phyloP scores from a whole-genome alignment of 2,329 filamentous ascomycete genomes.

The Claviceps humidiphila region DNA sequence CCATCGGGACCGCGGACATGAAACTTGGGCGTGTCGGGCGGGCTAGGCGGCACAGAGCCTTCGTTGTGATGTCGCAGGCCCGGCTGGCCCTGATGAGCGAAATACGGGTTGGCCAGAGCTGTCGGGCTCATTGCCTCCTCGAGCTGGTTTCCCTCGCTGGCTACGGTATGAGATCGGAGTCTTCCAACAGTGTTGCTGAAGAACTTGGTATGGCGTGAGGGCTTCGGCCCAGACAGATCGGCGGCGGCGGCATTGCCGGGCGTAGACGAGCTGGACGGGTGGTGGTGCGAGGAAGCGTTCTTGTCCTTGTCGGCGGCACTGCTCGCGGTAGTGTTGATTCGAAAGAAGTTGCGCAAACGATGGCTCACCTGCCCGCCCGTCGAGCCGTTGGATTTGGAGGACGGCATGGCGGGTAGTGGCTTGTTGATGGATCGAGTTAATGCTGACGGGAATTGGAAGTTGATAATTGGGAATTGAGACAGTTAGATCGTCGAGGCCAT shows the following conservation, averaged over 20 bases:
- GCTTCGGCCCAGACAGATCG: constrained; percentile 29
- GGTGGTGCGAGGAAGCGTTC: constrained; percentile 2
- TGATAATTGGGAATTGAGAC: neutral
- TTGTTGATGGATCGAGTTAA: neutral
- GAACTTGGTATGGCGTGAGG: constrained; percentile 76
- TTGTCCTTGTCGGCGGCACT: constrained; percentile 24
- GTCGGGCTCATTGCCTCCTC: constrained; percentile 86
- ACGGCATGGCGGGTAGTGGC: constrained; percentile 27
- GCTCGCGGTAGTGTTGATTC: constrained; percentile 42
- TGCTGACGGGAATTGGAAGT: neutral
- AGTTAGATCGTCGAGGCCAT: constrained; percentile 26
- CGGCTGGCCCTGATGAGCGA: constrained; percentile 88
- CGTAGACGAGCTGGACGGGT: constrained; percentile 4
- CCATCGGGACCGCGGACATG: constrained; percentile 58
- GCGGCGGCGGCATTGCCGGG: constrained; percentile 7
- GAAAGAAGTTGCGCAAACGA: constrained; percentile 59
- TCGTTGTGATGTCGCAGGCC: constrained; percentile 90
- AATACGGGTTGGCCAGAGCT: constrained; percentile 92
- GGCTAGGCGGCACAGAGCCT: constrained; percentile 81
- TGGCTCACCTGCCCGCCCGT: constrained; percentile 49
- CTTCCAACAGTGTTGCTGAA: constrained; percentile 75
- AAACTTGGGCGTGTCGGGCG: constrained; percentile 75
- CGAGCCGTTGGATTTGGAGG: constrained; percentile 38
- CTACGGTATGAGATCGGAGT: constrained; percentile 78
- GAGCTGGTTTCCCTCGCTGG: constrained; percentile 81